Percentiles rank a stretch among this genome's conserved stretches.
Conservation (phyloP, 1,284 basidiomycete genomes). For the Cutaneotrichosporon daszewskae region DNA sequence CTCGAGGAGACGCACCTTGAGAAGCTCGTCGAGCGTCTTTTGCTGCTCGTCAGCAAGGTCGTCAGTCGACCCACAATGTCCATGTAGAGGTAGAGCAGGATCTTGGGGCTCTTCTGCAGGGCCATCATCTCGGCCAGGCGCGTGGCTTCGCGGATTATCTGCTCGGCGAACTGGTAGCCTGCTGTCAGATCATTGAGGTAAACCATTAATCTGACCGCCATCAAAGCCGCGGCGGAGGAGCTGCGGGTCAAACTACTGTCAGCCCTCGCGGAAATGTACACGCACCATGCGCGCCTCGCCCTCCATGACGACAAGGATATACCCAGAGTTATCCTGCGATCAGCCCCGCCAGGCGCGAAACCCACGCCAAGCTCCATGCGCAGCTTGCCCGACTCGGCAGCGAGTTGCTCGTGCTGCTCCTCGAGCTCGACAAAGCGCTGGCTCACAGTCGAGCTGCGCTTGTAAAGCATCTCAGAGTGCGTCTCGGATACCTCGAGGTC, state of each 20-base stretch:
- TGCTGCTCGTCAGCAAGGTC: not conserved
- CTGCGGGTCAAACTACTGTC: constrained; percentile 19
- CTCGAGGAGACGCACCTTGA: constrained; percentile 1
- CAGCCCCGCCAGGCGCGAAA: too few relatives aligned
- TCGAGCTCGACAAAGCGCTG: too few relatives aligned
- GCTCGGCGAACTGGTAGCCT: constrained; percentile 1
- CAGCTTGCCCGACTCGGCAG: too few relatives aligned
- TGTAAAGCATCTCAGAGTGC: too few relatives aligned
- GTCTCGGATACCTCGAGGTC: too few relatives aligned
- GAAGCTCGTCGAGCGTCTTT: constrained; percentile 1
- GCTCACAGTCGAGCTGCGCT: too few relatives aligned
- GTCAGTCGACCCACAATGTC: constrained; percentile 21
- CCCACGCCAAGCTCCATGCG: too few relatives aligned
- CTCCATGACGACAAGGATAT: constrained; percentile 21
- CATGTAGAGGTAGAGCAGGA: constrained; percentile 19
- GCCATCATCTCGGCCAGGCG: constrained; percentile 1
- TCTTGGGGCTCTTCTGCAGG: constrained; percentile 1
- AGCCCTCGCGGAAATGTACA: not conserved
- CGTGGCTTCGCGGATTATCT: constrained; percentile 2
- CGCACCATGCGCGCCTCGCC: constrained; percentile 27
- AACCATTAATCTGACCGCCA: constrained; percentile 14
- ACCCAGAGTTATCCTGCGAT: too few relatives aligned
- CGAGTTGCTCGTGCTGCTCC: too few relatives aligned
- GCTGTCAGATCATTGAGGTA: not conserved
- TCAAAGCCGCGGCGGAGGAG: constrained; percentile 11